Percentiles rank a stretch among this genome's conserved stretches.
phyloP scores from a whole-genome alignment of 2,329 filamentous ascomycete genomes.

The Chalaropsis ovoidea region DNA sequence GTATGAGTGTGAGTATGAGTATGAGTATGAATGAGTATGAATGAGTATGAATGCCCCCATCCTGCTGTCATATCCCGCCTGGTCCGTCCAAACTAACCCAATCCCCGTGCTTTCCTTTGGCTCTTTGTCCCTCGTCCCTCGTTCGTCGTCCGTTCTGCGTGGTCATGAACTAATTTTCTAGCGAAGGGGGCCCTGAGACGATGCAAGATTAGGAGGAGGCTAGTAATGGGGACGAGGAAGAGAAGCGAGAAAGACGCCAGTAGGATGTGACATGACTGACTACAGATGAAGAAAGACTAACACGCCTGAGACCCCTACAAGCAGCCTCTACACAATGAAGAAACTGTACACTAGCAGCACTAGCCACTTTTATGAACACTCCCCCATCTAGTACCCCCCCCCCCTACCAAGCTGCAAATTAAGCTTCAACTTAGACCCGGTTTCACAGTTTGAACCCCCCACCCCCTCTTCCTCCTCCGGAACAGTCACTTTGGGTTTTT shows the following conservation, averaged over 20 bases:
- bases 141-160: too few species aligned
- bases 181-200: constrained; percentile 3
- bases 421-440: neutral
- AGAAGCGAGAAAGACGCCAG: neutral
- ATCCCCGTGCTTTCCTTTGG: neutral
- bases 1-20: too few species aligned
- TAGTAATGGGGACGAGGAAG: neutral
- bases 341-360: too few species aligned
- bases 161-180: neutral
- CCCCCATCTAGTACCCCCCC: neutral
- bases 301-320: too few species aligned
- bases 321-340: too few species aligned
- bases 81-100: too few species aligned
- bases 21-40: too few species aligned
- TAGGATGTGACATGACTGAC: neutral
- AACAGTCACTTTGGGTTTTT: neutral
- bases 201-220: constrained; percentile 8
- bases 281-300: neutral
- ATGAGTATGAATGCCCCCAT: too few species aligned
- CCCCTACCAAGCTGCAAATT: neutral
- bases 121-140: neutral
- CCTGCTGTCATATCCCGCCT: too few species aligned
- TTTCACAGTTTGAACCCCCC: neutral
- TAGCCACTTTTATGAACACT: too few species aligned
- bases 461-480: neutral